Percentiles rank a stretch among this genome's conserved stretches.
Conservation (phyloP, 345 rosid species). For the Melastoma malabathricum region DNA sequence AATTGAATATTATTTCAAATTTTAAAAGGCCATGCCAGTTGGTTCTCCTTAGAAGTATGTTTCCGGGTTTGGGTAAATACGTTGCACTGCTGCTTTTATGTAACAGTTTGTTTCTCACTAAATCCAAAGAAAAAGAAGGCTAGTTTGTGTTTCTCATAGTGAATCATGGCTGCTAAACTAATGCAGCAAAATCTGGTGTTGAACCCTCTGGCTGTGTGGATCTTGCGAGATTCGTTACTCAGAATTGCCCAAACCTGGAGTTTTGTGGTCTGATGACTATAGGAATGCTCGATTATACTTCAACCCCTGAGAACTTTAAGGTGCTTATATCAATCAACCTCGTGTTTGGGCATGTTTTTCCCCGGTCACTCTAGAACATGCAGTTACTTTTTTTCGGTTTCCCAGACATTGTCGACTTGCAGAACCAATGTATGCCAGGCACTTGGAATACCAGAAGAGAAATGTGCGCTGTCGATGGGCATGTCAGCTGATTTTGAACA, state of each 20-base stretch:
- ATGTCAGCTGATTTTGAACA: constrained; percentile 90
- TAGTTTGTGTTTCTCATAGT: constrained; percentile 1
- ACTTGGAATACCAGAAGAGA: constrained; percentile 67
- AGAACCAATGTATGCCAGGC: constrained; percentile 79
- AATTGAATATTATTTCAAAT: too few species aligned
- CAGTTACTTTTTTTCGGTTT: constrained; percentile 5
- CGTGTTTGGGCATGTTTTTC: background rate
- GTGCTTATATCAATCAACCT: constrained; percentile 14
- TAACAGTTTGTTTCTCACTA: background rate
- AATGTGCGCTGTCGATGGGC: constrained; percentile 95
- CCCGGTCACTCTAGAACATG: background rate
- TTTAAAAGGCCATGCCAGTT: too few species aligned
- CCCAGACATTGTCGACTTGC: constrained; percentile 69
- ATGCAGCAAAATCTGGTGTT: constrained; percentile 83
- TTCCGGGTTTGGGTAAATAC: too few species aligned
- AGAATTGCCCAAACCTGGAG: constrained; percentile 62
- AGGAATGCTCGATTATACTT: constrained; percentile 83
- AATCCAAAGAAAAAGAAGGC: constrained; percentile 3
- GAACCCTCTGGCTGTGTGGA: constrained; percentile 77
- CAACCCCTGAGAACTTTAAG: constrained; percentile 96
- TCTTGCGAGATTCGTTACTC: constrained; percentile 57
- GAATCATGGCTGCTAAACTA: constrained; percentile 4
- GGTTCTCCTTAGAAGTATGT: too few species aligned
- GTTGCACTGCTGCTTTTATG: too few species aligned
- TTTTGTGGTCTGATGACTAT: constrained; percentile 91